Base-by-base conservation (phyloP, 2,329 filamentous ascomycete species). In the Trematosphaeria pertusa region DNA sequence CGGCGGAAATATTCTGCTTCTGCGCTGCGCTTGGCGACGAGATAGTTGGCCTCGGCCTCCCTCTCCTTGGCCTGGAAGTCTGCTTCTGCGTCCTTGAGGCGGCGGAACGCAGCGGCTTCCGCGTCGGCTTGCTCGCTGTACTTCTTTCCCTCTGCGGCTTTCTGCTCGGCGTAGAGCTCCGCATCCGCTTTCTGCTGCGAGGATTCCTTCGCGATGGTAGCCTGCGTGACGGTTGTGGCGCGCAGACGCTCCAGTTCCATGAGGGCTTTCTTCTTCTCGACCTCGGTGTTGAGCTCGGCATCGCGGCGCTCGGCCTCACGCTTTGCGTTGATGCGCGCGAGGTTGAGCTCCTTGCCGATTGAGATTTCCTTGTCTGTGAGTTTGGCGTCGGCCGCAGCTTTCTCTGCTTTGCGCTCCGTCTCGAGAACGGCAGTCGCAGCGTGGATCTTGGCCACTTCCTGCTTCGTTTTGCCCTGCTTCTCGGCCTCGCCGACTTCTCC, bases 391-490 rank as follows among this genome's bases (percentile, higher is more conserved):
- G 91, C 91, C 36, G 82, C 74, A 2, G 89, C 88, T 52, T 90
- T 89, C 74, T 94, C 89, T 35, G 87, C 86, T 66, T 93, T 91
- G 38, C 89, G 86, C 67, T 93, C 86, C 0, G 90, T 94, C 76
- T 93, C 91, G 50, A 89, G 82, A 1, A 94, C 88, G 1, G 89
- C 89, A 1, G 90, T 95, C 60, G 90, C 86, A 56, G 90, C 89
- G 70, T 92, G 84, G 74, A 95, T 95, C 77, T 91, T 93, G 59
- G 89, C 89, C 32, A 95, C 88, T 64, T 92, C 87, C 43, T 91
- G 88, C 68, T 94, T 91, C 53, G 91, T 88, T 62, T 89, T 82
- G 54, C 90, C 90, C 63, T 86, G 83, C 62, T 89, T 87, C 68
- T 91, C 80, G 18, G 89, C 86, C 71, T 94, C 89, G 47, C 87